Conservation (phyloP, 164 flowering plant genomes). For the Vitis riparia region DNA sequence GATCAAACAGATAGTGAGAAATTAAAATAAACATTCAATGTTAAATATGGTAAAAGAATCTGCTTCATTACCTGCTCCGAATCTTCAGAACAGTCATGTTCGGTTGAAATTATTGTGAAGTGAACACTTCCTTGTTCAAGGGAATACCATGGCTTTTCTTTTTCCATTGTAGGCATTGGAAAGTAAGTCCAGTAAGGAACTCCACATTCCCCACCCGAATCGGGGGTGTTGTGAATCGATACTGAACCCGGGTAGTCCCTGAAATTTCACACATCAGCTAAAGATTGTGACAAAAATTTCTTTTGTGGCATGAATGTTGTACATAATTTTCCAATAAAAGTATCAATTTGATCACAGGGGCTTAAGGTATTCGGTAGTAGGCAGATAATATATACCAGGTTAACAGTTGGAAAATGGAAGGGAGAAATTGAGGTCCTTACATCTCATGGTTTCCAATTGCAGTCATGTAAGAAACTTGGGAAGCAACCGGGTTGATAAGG, state of each 20-base stretch:
- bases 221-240: conserved; percentile 64
- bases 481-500: conserved; percentile 65
- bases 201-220: conserved; percentile 97
- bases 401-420: too few species aligned
- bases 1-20: too few species aligned
- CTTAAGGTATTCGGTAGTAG: too few species aligned
- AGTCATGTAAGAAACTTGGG: conserved; percentile 81
- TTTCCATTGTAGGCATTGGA: conserved; percentile 76
- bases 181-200: conserved; percentile 85
- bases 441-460: conserved; percentile 96
- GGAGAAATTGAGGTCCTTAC: conserved; percentile 22
- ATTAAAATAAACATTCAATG: too few species aligned
- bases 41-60: too few species aligned
- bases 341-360: too few species aligned
- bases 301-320: too few species aligned
- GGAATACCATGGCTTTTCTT: conserved; percentile 95
- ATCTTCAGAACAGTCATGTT: conserved; percentile 56
- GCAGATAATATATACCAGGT: too few species aligned
- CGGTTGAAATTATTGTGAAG: conserved; percentile 85
- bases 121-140: conserved; percentile 81
- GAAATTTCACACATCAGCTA: not conserved
- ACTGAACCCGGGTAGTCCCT: conserved; percentile 67
- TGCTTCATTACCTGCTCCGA: conserved; percentile 68
- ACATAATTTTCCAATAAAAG: too few species aligned
- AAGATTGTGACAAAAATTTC: too few species aligned